Evolutionary conservation across 1,139 yeast species (phyloP), one percentile per base, ranked within the genome.

Genomic region (Protomyces macrosporus): DNA sequence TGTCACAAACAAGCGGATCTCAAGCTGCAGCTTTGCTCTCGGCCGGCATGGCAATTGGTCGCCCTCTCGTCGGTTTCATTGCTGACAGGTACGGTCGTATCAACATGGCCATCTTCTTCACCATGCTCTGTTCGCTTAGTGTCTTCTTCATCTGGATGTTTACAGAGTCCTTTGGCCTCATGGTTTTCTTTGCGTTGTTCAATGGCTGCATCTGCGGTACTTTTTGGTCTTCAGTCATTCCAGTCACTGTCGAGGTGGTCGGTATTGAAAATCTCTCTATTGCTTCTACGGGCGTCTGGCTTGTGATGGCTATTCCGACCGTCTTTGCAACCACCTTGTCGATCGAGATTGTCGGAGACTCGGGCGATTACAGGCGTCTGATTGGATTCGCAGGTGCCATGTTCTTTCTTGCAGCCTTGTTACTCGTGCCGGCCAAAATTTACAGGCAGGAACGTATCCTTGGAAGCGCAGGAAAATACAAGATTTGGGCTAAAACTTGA

Each of bases 81-180:
- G 85, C 86, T 35, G 93, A 87, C 71, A 74, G 68, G 39, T 72
- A 77, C 55, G 93, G 95, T 1, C 76, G 90, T 66, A 75, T 79
- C 53, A 86, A 85, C 71, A 75, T 81, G 40, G 78, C 86, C 0
- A 69, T 76, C 10, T 55, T 71, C 3, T 66, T 76, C 3, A 76
- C 77, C 51, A 66, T 77, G 16, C 69, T 74, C 23, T 70, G 71
- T 72, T 42, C 48, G 3, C 23, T 42, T 3, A n/a, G 30, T 10
- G 16, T 42, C 6, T 77, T 74, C 78, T 85, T 84, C 1, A 81
- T 84, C 82, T 85, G 88, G 88, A 78, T 84, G 48, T 86, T 86
- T 2, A 80, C 84, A 12, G 73, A 81, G 57, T 82, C 81, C 69
- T 80, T 74, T 67, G 84, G 84, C 1, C 81, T 84, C 3, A 79